Percentiles rank a stretch among this genome's conserved stretches.
Evolutionary conservation across 345 rosid genomes (phyloP).

Genomic region (Erysimum cheiranthoides): DNA sequence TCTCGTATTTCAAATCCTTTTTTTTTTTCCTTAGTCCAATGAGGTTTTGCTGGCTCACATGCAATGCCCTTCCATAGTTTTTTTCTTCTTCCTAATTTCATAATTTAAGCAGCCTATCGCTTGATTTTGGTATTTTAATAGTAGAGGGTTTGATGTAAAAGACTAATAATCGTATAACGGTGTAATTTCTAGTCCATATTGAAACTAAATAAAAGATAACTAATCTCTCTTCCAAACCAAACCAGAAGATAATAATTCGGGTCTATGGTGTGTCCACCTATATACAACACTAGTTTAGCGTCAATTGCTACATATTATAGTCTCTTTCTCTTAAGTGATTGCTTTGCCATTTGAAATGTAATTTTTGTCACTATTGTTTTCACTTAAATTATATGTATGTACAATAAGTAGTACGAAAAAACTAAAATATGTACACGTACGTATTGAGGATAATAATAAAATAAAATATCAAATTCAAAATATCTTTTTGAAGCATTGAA

Average conservation of each 20-base stretch:
- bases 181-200: neutral
- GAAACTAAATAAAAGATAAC: neutral
- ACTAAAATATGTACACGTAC: neutral
- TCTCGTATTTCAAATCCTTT: slow-evolving; percentile 14
- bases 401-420: neutral
- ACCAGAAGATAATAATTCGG: no score
- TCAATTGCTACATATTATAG: no score
- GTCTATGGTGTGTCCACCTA: no score
- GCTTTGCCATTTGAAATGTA: neutral
- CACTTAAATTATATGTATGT: neutral
- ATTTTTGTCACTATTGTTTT: neutral
- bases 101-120: neutral
- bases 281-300: no score
- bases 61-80: slow-evolving; percentile 14
- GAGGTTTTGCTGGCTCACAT: slow-evolving; percentile 39
- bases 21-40: neutral
- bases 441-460: neutral
- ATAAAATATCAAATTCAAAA: neutral
- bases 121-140: neutral
- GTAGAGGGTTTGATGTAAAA: neutral
- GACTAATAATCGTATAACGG: neutral
- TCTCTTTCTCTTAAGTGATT: neutral
- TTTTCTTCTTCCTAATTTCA: no score
- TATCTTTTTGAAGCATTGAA: neutral
- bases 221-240: neutral